A percentile compares a stretch with the other conserved stretches of the same genome.
These are phyloP conservation scores for Phytopythium oedochilum DNA, from an alignment of 352 stramenopile species.

Conservation along the genomic window DNA sequence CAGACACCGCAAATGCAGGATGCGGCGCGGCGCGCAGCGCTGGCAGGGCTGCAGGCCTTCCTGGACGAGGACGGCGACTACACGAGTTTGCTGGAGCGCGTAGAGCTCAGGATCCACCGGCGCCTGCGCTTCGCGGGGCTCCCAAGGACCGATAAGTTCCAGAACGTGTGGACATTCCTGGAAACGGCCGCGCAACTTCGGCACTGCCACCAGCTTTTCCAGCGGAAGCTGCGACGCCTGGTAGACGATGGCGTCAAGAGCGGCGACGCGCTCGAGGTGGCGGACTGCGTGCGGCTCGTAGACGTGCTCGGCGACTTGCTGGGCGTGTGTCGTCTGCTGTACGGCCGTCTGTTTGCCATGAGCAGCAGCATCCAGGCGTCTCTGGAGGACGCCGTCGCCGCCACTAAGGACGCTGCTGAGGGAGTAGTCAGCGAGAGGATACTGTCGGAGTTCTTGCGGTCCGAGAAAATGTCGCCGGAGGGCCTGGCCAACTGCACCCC, in stretches of 20 bases:
- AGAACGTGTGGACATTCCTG: conserved; percentile 17
- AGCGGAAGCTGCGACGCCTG: conserved; percentile 17
- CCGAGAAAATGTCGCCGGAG: conserved; percentile 14
- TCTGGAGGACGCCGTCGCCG: conserved; percentile 5
- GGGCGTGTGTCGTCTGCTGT: conserved; percentile 15
- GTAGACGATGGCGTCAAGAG: conserved; percentile 2
- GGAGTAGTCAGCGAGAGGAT: background rate
- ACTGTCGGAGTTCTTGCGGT: conserved; percentile 15
- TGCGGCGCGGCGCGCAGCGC: conserved; percentile 1
- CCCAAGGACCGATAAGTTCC: background rate
- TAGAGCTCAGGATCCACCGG: conserved; percentile 12
- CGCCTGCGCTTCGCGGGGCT: conserved; percentile 16
- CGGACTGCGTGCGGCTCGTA: conserved; percentile 18
- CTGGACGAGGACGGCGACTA: conserved; percentile 25
- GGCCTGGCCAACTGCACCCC: conserved; percentile 16
- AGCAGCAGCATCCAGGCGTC: conserved; percentile 10
- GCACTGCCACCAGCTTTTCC: conserved; percentile 22
- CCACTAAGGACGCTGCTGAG: background rate
- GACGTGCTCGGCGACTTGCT: conserved; percentile 24
- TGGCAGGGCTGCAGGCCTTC: conserved; percentile 15
- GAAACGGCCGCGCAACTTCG: conserved; percentile 14
- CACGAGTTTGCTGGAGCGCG: conserved; percentile 14
- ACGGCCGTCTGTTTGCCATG: conserved; percentile 17
- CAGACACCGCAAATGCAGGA: too few relatives aligned
- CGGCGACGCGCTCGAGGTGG: conserved; percentile 1